Conservation (phyloP, 2,329 filamentous ascomycete genomes). For the Cladosporium austrohemisphaericum region DNA sequence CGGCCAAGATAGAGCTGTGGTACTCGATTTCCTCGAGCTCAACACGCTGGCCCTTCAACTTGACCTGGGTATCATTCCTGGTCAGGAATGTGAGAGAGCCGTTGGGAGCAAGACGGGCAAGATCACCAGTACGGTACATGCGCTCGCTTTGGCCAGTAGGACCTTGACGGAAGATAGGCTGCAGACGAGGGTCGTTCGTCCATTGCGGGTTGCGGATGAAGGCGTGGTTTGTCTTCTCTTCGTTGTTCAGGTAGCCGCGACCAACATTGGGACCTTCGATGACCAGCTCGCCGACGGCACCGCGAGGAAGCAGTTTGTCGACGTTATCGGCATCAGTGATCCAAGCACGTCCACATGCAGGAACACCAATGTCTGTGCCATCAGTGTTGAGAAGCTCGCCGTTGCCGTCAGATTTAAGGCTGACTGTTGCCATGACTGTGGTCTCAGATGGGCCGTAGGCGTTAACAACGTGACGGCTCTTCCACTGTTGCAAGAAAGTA, state of each 20-base stretch:
- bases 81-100: slow-evolving; percentile 19
- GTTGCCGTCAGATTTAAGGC: slow-evolving; percentile 3
- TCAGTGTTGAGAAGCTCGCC: slow-evolving; percentile 32
- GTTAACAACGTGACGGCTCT: slow-evolving; percentile 43
- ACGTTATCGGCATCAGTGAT: slow-evolving; percentile 27
- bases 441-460: slow-evolving; percentile 40
- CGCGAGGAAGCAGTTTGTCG: slow-evolving; percentile 36
- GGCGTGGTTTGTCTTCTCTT: slow-evolving; percentile 26
- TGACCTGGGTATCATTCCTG: slow-evolving; percentile 22
- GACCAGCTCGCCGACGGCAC: slow-evolving; percentile 45
- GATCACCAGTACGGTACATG: slow-evolving; percentile 21
- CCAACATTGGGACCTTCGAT: slow-evolving; percentile 44
- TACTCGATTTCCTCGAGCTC: slow-evolving; percentile 22
- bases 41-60: slow-evolving; percentile 23
- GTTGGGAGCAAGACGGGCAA: slow-evolving; percentile 16
- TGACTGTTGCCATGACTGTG: slow-evolving; percentile 14
- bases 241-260: slow-evolving; percentile 39
- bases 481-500: slow-evolving; percentile 44
- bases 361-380: slow-evolving; percentile 28
- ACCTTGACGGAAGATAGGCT: neutral
- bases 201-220: slow-evolving; percentile 31
- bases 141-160: slow-evolving; percentile 23
- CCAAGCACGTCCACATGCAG: slow-evolving; percentile 24
- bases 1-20: slow-evolving; percentile 3
- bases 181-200: slow-evolving; percentile 13